Conservation (phyloP, 257 asterid species). For the Ilex asprella region DNA sequence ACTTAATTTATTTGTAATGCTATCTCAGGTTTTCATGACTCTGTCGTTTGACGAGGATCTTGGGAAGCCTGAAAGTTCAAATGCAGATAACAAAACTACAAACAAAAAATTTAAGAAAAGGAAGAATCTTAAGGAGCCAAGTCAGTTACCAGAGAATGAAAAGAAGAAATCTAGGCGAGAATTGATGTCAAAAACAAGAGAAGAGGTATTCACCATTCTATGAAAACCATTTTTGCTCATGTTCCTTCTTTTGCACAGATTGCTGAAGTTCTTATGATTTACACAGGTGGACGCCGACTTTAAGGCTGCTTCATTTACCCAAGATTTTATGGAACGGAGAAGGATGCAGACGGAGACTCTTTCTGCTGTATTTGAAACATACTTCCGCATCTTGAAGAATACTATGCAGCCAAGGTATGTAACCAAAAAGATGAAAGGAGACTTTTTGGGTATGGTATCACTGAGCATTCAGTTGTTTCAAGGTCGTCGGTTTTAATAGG, state of each 20-base stretch:
- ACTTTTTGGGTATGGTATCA: too few species aligned
- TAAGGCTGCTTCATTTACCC: constrained; percentile 73
- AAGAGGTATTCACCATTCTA: constrained; percentile 52
- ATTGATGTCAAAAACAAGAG: constrained; percentile 62
- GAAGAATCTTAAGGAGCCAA: constrained; percentile 53
- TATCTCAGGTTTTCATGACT: constrained; percentile 55
- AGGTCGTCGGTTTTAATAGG: too few species aligned
- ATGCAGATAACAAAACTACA: constrained; percentile 40
- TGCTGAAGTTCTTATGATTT: constrained; percentile 17
- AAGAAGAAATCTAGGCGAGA: constrained; percentile 65
- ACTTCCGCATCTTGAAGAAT: constrained; percentile 75
- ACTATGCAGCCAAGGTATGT: constrained; percentile 50
- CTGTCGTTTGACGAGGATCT: constrained; percentile 88
- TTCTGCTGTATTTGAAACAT: constrained; percentile 67
- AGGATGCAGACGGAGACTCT: constrained; percentile 80
- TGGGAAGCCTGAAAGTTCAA: constrained; percentile 49
- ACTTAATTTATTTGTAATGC: constrained; percentile 3
- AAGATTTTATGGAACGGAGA: constrained; percentile 71
- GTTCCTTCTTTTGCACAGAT: not conserved
- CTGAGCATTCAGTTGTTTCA: too few species aligned
- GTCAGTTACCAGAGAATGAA: constrained; percentile 46
- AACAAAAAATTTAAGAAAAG: constrained; percentile 57
- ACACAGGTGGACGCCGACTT: constrained; percentile 78
- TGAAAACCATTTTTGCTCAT: constrained; percentile 7
- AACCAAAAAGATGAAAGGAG: too few species aligned